Conservation (phyloP, 148 eudicot genomes). For the Cornus kousa region DNA sequence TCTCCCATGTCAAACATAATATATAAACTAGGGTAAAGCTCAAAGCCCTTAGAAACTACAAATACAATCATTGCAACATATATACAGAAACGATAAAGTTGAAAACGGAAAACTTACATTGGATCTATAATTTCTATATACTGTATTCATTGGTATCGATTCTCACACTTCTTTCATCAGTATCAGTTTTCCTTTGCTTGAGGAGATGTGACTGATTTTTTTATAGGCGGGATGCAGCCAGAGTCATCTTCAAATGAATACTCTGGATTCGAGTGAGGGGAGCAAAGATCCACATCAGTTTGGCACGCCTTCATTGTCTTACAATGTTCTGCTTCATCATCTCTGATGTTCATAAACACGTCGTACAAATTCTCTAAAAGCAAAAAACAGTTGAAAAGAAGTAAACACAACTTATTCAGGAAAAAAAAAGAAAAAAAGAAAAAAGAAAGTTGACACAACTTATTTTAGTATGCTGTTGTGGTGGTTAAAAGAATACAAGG, state of each 20-base stretch:
- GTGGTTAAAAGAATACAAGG: background rate
- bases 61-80: background rate
- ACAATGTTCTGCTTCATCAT: conserved; percentile 98
- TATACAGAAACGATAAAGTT: background rate
- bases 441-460: no score
- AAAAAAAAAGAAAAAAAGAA: no score
- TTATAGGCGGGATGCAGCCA: conserved; percentile 47
- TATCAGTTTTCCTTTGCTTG: conserved; percentile 26
- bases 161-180: background rate
- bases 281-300: conserved; percentile 81
- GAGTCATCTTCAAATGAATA: conserved; percentile 44
- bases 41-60: background rate
- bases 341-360: conserved; percentile 84
- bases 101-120: background rate
- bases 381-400: background rate
- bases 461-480: background rate
- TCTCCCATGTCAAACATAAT: background rate
- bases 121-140: background rate
- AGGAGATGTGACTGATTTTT: conserved; percentile 56
- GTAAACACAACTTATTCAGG: background rate
- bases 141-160: background rate
- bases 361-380: conserved; percentile 78
- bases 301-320: conserved; percentile 99
- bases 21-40: background rate
- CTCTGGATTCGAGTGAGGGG: conserved; percentile 69